Percentiles rank a stretch among this genome's conserved stretches.
Evolutionary conservation across 148 eudicot genomes (phyloP).

Genomic region (Rhododendron griersonianum): DNA sequence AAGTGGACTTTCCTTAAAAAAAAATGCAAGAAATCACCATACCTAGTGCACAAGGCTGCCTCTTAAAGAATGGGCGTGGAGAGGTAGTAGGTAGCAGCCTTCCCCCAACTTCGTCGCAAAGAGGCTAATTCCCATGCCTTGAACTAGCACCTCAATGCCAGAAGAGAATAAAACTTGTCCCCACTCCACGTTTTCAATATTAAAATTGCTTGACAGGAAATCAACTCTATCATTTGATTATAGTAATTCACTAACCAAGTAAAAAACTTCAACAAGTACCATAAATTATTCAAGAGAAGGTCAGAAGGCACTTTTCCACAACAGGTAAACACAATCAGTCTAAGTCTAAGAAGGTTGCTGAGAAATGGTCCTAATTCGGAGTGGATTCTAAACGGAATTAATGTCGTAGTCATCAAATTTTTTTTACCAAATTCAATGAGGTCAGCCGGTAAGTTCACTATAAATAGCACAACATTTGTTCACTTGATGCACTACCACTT

Average conservation of each 20-base stretch:
- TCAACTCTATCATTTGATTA: background rate
- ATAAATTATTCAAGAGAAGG: background rate
- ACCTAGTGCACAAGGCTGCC: background rate
- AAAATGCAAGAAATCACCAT: background rate
- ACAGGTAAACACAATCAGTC: background rate
- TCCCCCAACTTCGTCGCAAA: background rate
- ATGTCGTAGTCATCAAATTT: conserved; percentile 11
- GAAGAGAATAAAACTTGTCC: background rate
- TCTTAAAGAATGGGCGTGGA: background rate
- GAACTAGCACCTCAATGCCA: background rate
- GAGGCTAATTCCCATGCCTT: background rate
- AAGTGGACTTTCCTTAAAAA: too few relatives aligned
- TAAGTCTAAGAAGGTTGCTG: conserved; percentile 23
- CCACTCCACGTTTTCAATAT: background rate
- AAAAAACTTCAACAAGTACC: background rate
- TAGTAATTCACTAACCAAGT: background rate
- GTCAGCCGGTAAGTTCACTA: conserved; percentile 5
- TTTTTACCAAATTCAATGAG: conserved; percentile 9
- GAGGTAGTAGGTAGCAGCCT: background rate
- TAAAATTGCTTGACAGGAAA: background rate
- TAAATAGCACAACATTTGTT: conserved; percentile 19
- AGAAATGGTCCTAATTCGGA: background rate
- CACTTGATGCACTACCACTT: conserved; percentile 17
- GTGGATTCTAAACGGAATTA: background rate
- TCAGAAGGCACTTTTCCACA: conserved; percentile 2